Evolutionary conservation across 176 grass and related monocot genomes (phyloP), one percentile per base, ranked within the genome.

Genomic region (Typha latifolia): DNA sequence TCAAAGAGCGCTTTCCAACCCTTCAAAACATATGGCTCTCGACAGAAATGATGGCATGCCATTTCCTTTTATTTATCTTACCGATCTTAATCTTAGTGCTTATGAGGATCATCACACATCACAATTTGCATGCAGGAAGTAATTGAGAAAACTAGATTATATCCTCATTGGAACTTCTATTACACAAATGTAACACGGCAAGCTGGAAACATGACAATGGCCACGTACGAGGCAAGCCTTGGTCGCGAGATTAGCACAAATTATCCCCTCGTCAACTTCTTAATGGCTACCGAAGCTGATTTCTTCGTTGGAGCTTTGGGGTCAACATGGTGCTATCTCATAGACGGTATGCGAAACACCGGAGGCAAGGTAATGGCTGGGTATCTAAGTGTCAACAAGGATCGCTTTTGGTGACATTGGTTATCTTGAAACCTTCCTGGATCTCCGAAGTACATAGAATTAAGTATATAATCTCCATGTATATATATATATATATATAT

Each of bases 301-400:
- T 90, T 82, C 57, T 90, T 82, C 27, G 3, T 87, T 3, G 73
- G 87, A 50, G 87, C 84, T 32, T 74, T 87, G 57, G 86, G 87
- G 64, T 96, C 81, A 15, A 96, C 81, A 1, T 90, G 87, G 84
- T 96, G 84, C 76, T 83, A 78, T 62, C 70, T 90, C 8, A 83
- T 96, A 12, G 79, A 96, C 0, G 81, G 91, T 47, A 87, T 87
- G 84, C 69, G 79, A 16, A 96, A 85, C 51, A 87, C 91, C 0
- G 73, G 70, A 49, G 87, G 84, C 18, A 87, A 87, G 62, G 79
- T 96, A 21, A 85, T 81, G 81, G 76, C 77, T 2, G 82, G 82
- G 14, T 96, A 88, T 52, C 71, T 91, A 14, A 82, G 74, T 0
- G 82, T 85, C 66, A 96, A 96, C 77, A 91, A 76, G 52, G 91